A percentile compares a stretch with the other conserved stretches of the same genome.
Evolutionary conservation across 2,329 filamentous ascomycete genomes (phyloP).

Genomic region (Elsinoe australis): DNA sequence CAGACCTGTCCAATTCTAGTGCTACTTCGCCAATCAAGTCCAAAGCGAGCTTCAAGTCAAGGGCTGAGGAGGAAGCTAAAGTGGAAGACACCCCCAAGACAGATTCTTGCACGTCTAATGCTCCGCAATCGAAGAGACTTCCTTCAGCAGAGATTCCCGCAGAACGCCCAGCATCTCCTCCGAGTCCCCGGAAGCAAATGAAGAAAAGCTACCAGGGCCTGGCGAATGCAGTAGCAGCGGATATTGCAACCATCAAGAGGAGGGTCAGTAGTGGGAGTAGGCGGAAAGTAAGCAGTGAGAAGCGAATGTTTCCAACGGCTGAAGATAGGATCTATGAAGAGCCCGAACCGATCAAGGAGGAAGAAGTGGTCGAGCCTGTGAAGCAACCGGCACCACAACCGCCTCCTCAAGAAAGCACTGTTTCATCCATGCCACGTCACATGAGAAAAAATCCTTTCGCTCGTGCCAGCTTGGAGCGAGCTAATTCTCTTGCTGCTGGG

Average conservation of each 20-base stretch:
- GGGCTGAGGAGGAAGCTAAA: too few species aligned
- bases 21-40: constrained; percentile 2
- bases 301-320: constrained; percentile 58
- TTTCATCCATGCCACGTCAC: constrained; percentile 34
- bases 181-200: constrained; percentile 18
- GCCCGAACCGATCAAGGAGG: constrained; percentile 36
- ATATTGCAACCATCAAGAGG: constrained; percentile 32
- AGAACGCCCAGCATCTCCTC: too few species aligned
- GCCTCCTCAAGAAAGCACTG: constrained; percentile 31
- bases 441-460: constrained; percentile 60
- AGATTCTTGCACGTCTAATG: too few species aligned
- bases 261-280: constrained; percentile 60
- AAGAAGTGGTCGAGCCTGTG: constrained; percentile 10
- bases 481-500: constrained; percentile 23
- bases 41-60: too few species aligned
- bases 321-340: constrained; percentile 87
- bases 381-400: constrained; percentile 24
- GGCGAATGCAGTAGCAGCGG: constrained; percentile 29
- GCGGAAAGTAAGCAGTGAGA: constrained; percentile 22
- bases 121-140: too few species aligned
- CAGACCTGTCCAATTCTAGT: constrained; percentile 8
- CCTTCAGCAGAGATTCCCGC: too few species aligned
- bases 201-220: constrained; percentile 32
- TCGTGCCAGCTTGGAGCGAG: constrained; percentile 36
- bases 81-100: too few species aligned